These are phyloP conservation scores for Aspergillus transmontanensis DNA, from an alignment of 2,329 filamentous ascomycete genomes.

Conservation along the genomic window DNA sequence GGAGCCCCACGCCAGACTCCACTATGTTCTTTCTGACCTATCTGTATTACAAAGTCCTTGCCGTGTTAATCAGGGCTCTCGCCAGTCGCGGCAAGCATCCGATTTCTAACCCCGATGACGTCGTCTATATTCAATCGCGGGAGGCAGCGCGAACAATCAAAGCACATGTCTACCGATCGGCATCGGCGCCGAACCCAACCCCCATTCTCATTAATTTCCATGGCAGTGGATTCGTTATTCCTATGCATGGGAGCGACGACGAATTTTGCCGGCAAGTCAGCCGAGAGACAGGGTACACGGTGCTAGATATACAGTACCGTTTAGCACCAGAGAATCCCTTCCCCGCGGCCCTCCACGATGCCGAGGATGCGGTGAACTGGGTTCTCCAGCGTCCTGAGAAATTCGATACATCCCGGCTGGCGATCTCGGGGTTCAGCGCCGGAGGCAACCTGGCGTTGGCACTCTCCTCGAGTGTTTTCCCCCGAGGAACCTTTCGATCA, in stretches of 20 bases:
- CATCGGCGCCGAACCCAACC: conserved; percentile 18
- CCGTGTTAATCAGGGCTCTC: conserved; percentile 20
- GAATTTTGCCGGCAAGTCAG: conserved; percentile 33
- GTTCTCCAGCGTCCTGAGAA: conserved; percentile 35
- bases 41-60: conserved; percentile 25
- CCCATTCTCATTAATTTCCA: conserved; percentile 39
- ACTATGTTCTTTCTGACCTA: conserved; percentile 26
- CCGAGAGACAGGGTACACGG: conserved; percentile 30
- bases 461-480: conserved; percentile 31
- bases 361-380: conserved; percentile 42
- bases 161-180: conserved; percentile 32
- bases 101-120: conserved; percentile 25
- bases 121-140: conserved; percentile 33
- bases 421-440: conserved; percentile 48
- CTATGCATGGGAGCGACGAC: conserved; percentile 34
- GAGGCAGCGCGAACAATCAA: conserved; percentile 33
- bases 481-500: conserved; percentile 32
- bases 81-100: not conserved
- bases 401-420: conserved; percentile 38
- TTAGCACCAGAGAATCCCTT: conserved; percentile 45
- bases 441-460: conserved; percentile 45
- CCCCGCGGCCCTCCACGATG: conserved; percentile 44
- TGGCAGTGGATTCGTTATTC: conserved; percentile 38
- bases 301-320: conserved; percentile 44
- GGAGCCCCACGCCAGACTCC: not conserved